Conservation (phyloP, 169 alveolate species). For the Eimeria tenella region DNA sequence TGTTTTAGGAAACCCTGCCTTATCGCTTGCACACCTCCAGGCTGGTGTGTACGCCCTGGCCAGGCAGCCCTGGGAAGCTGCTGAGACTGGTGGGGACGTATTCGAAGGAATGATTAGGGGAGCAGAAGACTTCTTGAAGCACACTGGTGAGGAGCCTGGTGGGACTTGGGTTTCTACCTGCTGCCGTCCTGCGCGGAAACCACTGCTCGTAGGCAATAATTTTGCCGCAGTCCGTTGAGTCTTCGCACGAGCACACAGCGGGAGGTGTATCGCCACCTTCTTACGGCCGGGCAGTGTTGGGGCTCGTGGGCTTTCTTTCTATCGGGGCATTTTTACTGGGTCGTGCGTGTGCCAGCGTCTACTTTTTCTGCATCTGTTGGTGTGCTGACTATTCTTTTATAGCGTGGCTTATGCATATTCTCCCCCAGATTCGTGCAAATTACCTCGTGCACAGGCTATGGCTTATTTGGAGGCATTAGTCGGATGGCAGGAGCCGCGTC, state of each 20-base stretch:
- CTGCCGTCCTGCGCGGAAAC: neutral
- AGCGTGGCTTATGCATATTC: too few relatives aligned
- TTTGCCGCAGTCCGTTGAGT: too few relatives aligned
- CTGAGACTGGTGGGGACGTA: constrained; percentile 80
- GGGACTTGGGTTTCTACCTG: neutral
- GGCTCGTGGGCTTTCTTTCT: too few relatives aligned
- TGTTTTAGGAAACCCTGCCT: constrained; percentile 78
- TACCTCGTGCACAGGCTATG: constrained; percentile 75
- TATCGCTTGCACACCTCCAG: constrained; percentile 78
- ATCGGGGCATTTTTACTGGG: too few relatives aligned
- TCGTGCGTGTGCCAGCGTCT: too few relatives aligned
- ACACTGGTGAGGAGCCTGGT: constrained; percentile 77
- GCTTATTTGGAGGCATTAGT: constrained; percentile 85
- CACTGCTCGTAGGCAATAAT: too few relatives aligned
- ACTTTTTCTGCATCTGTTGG: too few relatives aligned
- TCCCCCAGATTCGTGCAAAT: neutral
- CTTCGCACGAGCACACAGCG: too few relatives aligned
- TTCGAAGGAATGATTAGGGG: constrained; percentile 84
- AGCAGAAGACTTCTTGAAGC: constrained; percentile 83
- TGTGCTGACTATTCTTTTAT: too few relatives aligned
- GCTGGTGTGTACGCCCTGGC: constrained; percentile 81
- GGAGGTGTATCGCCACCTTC: too few relatives aligned
- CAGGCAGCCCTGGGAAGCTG: constrained; percentile 74
- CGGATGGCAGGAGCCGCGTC: constrained; percentile 86
- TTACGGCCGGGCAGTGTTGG: too few relatives aligned